These are phyloP conservation scores for Tubosaeta sp. DNA, from an alignment of 768 basidiomycete genomes.

Conservation along the genomic window DNA sequence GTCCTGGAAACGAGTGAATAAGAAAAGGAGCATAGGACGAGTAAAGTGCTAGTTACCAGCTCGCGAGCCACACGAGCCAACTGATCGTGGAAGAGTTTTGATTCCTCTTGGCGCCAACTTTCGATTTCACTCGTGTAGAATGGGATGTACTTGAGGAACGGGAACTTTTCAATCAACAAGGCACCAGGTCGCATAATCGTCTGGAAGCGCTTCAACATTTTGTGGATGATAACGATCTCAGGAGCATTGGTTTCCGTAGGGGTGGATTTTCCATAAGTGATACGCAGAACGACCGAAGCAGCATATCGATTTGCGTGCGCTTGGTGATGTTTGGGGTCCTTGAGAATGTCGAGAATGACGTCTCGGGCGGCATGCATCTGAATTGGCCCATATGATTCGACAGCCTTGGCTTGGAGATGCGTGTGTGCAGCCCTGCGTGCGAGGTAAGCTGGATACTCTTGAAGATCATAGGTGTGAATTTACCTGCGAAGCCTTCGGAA, in stretches of 20 bases:
- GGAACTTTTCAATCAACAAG: constrained; percentile 33
- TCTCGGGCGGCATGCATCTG: constrained; percentile 37
- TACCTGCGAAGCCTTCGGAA: constrained; percentile 62
- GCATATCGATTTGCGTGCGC: constrained; percentile 48
- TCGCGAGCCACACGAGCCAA: constrained; percentile 42
- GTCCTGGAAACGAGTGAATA: constrained; percentile 10
- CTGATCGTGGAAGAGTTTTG: constrained; percentile 51
- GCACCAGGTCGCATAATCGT: constrained; percentile 35
- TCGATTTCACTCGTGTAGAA: constrained; percentile 57
- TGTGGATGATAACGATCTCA: constrained; percentile 32
- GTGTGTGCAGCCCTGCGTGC: constrained; percentile 49
- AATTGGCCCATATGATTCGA: constrained; percentile 45
- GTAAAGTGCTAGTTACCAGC: constrained; percentile 32
- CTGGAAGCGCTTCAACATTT: constrained; percentile 34
- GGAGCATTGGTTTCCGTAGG: constrained; percentile 28
- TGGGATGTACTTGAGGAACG: constrained; percentile 47
- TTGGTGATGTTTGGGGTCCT: constrained; percentile 42
- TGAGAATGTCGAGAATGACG: constrained; percentile 29
- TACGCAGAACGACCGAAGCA: constrained; percentile 32
- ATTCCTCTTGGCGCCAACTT: constrained; percentile 53
- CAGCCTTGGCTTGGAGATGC: constrained; percentile 52
- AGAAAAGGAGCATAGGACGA: neutral
- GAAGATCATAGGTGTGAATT: neutral
- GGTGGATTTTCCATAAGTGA: constrained; percentile 34
- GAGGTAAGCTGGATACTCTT: neutral